Evolutionary conservation across 2,329 filamentous ascomycete genomes (phyloP).

Genomic region (Dothideomycetes sp.): DNA sequence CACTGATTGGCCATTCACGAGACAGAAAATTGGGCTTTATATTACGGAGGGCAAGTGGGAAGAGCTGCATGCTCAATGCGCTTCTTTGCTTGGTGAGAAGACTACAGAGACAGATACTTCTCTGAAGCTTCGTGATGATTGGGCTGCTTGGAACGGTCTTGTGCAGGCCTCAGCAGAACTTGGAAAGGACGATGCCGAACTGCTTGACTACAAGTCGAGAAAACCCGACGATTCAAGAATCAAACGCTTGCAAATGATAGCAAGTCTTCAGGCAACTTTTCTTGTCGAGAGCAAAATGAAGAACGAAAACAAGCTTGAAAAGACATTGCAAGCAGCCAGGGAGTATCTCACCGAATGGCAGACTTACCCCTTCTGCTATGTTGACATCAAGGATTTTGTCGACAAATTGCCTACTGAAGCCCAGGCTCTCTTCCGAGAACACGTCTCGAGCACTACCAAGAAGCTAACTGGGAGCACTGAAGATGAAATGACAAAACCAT

Average conservation of each 20-base stretch:
- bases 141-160: constrained; percentile 12
- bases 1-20: constrained; percentile 9
- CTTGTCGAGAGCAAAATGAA: not conserved
- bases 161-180: constrained; percentile 7
- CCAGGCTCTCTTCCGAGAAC: constrained; percentile 5
- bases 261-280: not conserved
- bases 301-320: not conserved
- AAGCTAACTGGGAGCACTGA: not conserved
- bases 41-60: constrained; percentile 8
- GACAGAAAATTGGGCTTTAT: constrained; percentile 8
- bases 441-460: not conserved
- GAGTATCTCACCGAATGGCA: constrained; percentile 11
- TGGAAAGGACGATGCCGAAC: constrained; percentile 1
- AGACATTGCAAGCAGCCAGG: constrained; percentile 4
- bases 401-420: not conserved
- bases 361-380: constrained; percentile 12
- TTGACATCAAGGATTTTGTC: constrained; percentile 11
- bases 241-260: constrained; percentile 10
- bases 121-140: constrained; percentile 7
- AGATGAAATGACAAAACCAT: not conserved
- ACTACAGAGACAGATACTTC: not conserved
- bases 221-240: constrained; percentile 3
- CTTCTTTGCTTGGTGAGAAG: not conserved
- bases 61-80: constrained; percentile 3
- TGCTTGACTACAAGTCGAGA: not conserved